These are phyloP conservation scores for Tolypocladium amazonense DNA, from an alignment of 2,329 filamentous ascomycete genomes.

Conservation along the genomic window DNA sequence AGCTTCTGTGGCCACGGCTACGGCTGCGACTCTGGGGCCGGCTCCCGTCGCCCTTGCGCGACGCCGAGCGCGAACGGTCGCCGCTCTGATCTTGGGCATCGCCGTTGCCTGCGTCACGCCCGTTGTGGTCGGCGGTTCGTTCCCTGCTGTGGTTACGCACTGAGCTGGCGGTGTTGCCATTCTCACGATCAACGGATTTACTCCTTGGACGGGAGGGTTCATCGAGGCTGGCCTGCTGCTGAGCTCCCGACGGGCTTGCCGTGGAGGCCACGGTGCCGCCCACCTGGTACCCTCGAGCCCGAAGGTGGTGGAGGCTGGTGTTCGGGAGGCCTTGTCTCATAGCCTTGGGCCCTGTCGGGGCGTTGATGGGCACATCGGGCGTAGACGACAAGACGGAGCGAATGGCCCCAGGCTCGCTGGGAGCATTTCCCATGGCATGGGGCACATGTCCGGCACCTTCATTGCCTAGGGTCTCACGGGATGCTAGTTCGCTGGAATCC, in stretches of 20 bases:
- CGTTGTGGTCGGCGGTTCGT: slow-evolving; percentile 13
- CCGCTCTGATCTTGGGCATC: slow-evolving; percentile 2
- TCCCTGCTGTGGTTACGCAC: slow-evolving; percentile 25
- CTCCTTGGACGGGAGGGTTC: slow-evolving; percentile 29
- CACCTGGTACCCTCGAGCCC: slow-evolving; percentile 40
- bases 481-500: slow-evolving; percentile 10
- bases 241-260: background rate
- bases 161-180: slow-evolving; percentile 21
- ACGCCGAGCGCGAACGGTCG: slow-evolving; percentile 21
- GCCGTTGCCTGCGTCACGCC: slow-evolving; percentile 8
- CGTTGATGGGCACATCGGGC: slow-evolving; percentile 49
- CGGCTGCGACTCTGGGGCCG: slow-evolving; percentile 17
- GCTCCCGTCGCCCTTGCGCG: slow-evolving; percentile 20
- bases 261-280: slow-evolving; percentile 19
- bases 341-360: slow-evolving; percentile 86
- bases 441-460: slow-evolving; percentile 10
- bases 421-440: slow-evolving; percentile 3
- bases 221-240: slow-evolving; percentile 7
- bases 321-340: slow-evolving; percentile 86
- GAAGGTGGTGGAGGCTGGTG: slow-evolving; percentile 59
- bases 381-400: slow-evolving; percentile 19
- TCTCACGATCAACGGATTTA: slow-evolving; percentile 32
- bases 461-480: slow-evolving; percentile 20
- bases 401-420: slow-evolving; percentile 14
- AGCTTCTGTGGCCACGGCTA: slow-evolving; percentile 33